Conservation (phyloP, 2,329 filamentous ascomycete species). For the Alternaria alternata region DNA sequence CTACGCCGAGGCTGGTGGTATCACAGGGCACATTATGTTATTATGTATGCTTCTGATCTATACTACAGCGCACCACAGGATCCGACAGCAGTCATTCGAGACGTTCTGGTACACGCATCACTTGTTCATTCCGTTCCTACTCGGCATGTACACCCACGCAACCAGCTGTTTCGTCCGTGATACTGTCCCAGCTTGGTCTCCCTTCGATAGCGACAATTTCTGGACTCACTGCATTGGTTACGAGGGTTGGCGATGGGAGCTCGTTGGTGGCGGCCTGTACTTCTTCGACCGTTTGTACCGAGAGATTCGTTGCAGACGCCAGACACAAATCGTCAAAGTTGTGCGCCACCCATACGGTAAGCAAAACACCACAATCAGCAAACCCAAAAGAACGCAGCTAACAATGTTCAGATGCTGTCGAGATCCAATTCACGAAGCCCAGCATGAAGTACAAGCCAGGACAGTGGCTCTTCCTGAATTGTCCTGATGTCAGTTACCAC, state of each 20-base stretch:
- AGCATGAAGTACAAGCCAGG: slow-evolving; percentile 98
- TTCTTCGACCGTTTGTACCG: slow-evolving; percentile 88
- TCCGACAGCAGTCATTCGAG: slow-evolving; percentile 96
- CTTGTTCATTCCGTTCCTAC: slow-evolving; percentile 93
- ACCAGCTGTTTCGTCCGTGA: slow-evolving; percentile 97
- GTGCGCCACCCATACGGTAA: slow-evolving; percentile 93
- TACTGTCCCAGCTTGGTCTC: slow-evolving; percentile 73
- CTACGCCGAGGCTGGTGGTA: slow-evolving; percentile 85
- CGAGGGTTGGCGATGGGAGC: slow-evolving; percentile 96
- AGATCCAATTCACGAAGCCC: slow-evolving; percentile 96
- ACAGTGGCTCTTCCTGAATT: slow-evolving; percentile 96
- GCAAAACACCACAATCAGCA: slow-evolving; percentile 35
- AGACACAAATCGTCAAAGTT: slow-evolving; percentile 90
- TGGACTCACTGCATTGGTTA: slow-evolving; percentile 96
- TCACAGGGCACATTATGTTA: slow-evolving; percentile 97
- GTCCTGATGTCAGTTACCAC: slow-evolving; percentile 84
- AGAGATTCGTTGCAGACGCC: slow-evolving; percentile 82
- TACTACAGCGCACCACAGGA: slow-evolving; percentile 90
- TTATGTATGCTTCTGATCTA: slow-evolving; percentile 99
- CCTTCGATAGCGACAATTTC: slow-evolving; percentile 81
- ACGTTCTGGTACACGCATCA: slow-evolving; percentile 99
- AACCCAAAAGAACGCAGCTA: slow-evolving; percentile 27
- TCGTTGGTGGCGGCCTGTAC: slow-evolving; percentile 85
- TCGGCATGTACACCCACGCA: slow-evolving; percentile 94
- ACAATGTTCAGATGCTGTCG: slow-evolving; percentile 76